Percentiles rank a stretch among this genome's conserved stretches.
These are phyloP conservation scores for Melastoma malabathricum DNA, from an alignment of 345 rosid species.

Conservation along the genomic window DNA sequence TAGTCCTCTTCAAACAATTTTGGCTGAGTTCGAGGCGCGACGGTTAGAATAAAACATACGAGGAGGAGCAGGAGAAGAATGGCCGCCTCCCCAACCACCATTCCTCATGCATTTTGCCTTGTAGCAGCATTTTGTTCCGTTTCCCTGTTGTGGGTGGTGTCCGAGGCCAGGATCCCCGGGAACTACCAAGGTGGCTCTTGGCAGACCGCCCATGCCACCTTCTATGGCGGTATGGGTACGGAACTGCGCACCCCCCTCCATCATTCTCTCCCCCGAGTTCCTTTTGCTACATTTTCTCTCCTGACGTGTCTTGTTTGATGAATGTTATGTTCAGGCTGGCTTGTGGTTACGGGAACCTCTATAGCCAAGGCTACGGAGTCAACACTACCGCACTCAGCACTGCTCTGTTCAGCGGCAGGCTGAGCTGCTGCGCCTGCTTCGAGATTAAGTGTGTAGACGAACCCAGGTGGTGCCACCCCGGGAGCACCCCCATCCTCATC, in stretches of 20 bases:
- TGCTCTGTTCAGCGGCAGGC: slow-evolving; percentile 9
- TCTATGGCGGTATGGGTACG: slow-evolving; percentile 6
- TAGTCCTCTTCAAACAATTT: too few relatives aligned
- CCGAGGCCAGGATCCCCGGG: too few relatives aligned
- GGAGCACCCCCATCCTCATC: slow-evolving; percentile 11
- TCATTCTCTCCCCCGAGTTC: neutral
- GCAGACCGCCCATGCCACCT: too few relatives aligned
- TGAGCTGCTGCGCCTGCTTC: slow-evolving; percentile 13
- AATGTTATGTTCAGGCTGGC: slow-evolving; percentile 3
- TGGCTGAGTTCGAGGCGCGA: too few relatives aligned
- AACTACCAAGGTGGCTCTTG: too few relatives aligned
- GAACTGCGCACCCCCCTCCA: neutral
- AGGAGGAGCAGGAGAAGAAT: too few relatives aligned
- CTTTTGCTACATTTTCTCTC: too few relatives aligned
- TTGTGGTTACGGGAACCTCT: slow-evolving; percentile 12
- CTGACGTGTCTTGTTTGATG: neutral
- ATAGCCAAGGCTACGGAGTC: slow-evolving; percentile 12
- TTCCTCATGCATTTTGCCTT: too few relatives aligned
- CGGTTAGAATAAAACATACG: too few relatives aligned
- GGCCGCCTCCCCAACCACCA: too few relatives aligned
- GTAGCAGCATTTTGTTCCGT: too few relatives aligned
- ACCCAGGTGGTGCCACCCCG: slow-evolving; percentile 10
- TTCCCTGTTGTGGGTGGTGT: too few relatives aligned
- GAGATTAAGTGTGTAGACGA: slow-evolving; percentile 10
- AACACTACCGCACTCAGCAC: slow-evolving; percentile 12